Conservation (phyloP, 1,139 yeast species). For the Kodamaea arcana region DNA sequence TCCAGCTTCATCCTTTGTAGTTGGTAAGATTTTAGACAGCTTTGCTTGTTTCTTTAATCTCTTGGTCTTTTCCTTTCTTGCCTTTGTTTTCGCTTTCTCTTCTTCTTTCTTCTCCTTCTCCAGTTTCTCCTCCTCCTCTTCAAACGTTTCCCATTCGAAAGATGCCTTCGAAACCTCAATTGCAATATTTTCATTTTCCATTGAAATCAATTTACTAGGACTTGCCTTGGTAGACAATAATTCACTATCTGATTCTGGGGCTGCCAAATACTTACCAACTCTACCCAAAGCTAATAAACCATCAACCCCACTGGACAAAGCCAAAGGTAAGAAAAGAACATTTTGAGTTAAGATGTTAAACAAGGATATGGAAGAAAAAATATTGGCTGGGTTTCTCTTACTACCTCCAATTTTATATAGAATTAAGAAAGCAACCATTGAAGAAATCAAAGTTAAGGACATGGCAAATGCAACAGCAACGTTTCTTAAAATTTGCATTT, state of each 20-base stretch:
- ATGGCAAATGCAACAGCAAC: constrained; percentile 55
- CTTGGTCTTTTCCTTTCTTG: constrained; percentile 3
- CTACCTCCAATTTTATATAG: constrained; percentile 47
- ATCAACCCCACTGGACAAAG: constrained; percentile 63
- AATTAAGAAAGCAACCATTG: constrained; percentile 70
- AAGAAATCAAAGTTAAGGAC: constrained; percentile 61
- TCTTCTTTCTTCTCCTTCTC: not conserved
- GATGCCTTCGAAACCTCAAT: constrained; percentile 23
- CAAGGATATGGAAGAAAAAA: constrained; percentile 74
- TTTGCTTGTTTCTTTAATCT: constrained; percentile 3
- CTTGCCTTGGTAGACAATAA: constrained; percentile 17
- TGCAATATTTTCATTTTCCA: constrained; percentile 13
- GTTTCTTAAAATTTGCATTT: constrained; percentile 54
- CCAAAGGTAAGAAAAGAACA: constrained; percentile 65
- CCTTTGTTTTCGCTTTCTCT: not conserved
- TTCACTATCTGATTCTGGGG: constrained; percentile 24
- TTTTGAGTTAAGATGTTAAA: constrained; percentile 57
- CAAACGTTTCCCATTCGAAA: constrained; percentile 65
- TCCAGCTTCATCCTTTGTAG: constrained; percentile 19
- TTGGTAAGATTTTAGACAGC: constrained; percentile 12
- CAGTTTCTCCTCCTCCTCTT: constrained; percentile 9
- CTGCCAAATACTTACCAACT: constrained; percentile 47
- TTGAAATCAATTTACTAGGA: constrained; percentile 8
- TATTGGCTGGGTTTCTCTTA: constrained; percentile 55
- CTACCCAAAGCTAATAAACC: constrained; percentile 62